Percentiles rank a stretch among this genome's conserved stretches.
phyloP scores from a whole-genome alignment of 257 asterid genomes.

The Nicotiana sylvestris region DNA sequence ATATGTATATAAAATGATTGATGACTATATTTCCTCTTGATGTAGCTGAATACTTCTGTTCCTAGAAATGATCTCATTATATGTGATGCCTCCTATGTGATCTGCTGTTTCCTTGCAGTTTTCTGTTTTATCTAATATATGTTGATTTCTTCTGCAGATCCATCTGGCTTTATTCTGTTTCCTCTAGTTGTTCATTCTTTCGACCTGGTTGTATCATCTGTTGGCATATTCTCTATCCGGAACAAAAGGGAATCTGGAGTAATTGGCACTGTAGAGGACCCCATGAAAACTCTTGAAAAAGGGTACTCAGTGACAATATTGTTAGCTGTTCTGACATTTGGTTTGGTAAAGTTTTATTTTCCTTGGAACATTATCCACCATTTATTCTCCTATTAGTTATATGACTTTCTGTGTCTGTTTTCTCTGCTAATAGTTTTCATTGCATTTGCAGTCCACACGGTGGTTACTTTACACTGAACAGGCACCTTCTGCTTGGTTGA shows the following conservation, averaged over 20 bases:
- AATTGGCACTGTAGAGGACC: slow-evolving; percentile 78
- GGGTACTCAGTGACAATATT: slow-evolving; percentile 89
- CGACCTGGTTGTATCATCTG: slow-evolving; percentile 88
- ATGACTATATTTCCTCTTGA: background rate
- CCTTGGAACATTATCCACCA: slow-evolving; percentile 12
- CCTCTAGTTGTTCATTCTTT: slow-evolving; percentile 99
- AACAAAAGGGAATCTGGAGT: slow-evolving; percentile 65
- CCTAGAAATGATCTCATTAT: slow-evolving; percentile 6
- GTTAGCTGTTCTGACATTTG: slow-evolving; percentile 88
- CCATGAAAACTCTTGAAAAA: slow-evolving; percentile 88
- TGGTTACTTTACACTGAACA: slow-evolving; percentile 97
- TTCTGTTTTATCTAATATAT: background rate
- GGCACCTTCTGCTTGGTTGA: slow-evolving; percentile 98
- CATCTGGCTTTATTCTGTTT: slow-evolving; percentile 94
- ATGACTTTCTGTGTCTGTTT: slow-evolving; percentile 18
- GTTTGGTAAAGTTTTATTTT: slow-evolving; percentile 61
- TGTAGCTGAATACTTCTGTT: background rate
- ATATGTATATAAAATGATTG: background rate
- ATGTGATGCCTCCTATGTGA: background rate
- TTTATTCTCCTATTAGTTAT: background rate
- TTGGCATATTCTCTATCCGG: slow-evolving; percentile 86
- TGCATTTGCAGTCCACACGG: slow-evolving; percentile 83
- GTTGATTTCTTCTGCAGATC: slow-evolving; percentile 62
- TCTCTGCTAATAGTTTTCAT: slow-evolving; percentile 15
- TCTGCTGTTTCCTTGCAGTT: background rate